Evolutionary conservation across 192 early-diverging fungal genomes (phyloP).

Genomic region (Thoreauomyces humboldtii): DNA sequence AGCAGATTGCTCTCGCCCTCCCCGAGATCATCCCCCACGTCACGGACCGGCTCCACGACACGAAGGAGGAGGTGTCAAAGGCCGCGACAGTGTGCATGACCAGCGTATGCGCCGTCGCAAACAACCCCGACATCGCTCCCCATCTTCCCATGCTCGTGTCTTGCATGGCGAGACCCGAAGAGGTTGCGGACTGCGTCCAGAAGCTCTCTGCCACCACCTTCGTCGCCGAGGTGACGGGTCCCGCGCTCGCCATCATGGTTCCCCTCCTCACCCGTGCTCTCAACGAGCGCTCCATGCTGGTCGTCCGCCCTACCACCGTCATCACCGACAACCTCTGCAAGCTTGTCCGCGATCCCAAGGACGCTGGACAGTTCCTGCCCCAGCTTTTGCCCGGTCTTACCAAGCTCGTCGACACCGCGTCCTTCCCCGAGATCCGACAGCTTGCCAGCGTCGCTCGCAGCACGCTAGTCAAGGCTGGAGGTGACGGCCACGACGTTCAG

Average conservation of each 20-base stretch:
- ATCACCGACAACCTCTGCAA: constrained; percentile 86
- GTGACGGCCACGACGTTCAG: constrained; percentile 28
- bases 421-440: constrained; percentile 65
- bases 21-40: constrained; percentile 69
- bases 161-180: constrained; percentile 72
- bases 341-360: constrained; percentile 70
- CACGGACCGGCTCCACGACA: constrained; percentile 74
- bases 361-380: constrained; percentile 77
- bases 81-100: constrained; percentile 65
- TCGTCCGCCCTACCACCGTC: constrained; percentile 66
- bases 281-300: constrained; percentile 62
- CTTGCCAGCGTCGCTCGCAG: constrained; percentile 59
- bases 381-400: constrained; percentile 71
- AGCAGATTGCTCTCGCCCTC: constrained; percentile 38
- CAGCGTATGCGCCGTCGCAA: constrained; percentile 64
- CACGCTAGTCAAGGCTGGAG: constrained; percentile 55
- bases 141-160: constrained; percentile 69
- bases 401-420: constrained; percentile 67
- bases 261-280: constrained; percentile 52
- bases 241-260: constrained; percentile 76
- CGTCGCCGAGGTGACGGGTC: constrained; percentile 67
- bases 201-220: constrained; percentile 74
- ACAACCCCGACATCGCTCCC: constrained; percentile 75
- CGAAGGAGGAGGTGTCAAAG: constrained; percentile 61
- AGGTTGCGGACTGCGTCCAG: constrained; percentile 71